phyloP scores from a whole-genome alignment of 371 early-diverging fungal species.

The Apophysomyces trapeziformis region DNA sequence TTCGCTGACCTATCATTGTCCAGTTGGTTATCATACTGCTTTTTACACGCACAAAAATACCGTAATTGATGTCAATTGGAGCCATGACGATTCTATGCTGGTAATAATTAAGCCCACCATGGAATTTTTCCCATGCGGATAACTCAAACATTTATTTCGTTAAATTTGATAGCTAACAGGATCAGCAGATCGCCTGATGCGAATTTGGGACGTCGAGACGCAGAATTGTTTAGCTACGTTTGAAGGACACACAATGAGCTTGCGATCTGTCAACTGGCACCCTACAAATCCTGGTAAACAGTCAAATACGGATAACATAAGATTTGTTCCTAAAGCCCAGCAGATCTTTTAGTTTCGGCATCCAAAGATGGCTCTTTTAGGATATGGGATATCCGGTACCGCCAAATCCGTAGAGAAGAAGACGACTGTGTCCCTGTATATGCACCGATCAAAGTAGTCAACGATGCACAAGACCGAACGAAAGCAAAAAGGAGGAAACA shows the following conservation, averaged over 20 bases:
- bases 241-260: slow-evolving; percentile 55
- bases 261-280: slow-evolving; percentile 62
- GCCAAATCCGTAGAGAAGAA: slow-evolving; percentile 9
- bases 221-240: slow-evolving; percentile 45
- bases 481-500: slow-evolving; percentile 23
- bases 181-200: slow-evolving; percentile 60
- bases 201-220: slow-evolving; percentile 68
- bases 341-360: slow-evolving; percentile 64
- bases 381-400: slow-evolving; percentile 67
- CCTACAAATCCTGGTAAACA: slow-evolving; percentile 58
- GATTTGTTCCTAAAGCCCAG: not conserved
- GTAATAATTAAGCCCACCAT: slow-evolving; percentile 17
- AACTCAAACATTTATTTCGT: not conserved
- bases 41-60: slow-evolving; percentile 59
- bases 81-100: slow-evolving; percentile 50
- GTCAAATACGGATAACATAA: not conserved
- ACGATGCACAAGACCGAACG: slow-evolving; percentile 22
- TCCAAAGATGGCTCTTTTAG: slow-evolving; percentile 67
- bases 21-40: slow-evolving; percentile 20
- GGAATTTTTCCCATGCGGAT: not conserved
- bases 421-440: slow-evolving; percentile 26
- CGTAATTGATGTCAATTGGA: slow-evolving; percentile 67
- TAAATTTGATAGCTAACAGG: slow-evolving; percentile 48
- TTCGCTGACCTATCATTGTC: not conserved
- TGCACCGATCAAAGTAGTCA: slow-evolving; percentile 23